These are phyloP conservation scores for Darksidea phi DNA, from an alignment of 495 filamentous ascomycete species.

Conservation along the genomic window DNA sequence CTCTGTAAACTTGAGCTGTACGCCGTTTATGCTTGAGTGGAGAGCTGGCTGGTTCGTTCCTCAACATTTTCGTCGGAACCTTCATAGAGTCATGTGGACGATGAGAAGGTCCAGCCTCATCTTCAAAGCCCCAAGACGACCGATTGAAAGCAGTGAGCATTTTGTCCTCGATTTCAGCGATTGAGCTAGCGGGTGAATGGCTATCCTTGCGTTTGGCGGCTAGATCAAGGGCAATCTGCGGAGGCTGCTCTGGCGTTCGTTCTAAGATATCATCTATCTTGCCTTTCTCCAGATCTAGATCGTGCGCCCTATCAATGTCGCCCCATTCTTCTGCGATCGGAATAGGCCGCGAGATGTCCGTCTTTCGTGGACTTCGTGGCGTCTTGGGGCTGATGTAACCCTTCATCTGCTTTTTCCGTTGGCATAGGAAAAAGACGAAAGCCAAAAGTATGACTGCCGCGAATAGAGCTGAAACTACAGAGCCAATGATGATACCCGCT, in stretches of 20 bases:
- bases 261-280: conserved; percentile 10
- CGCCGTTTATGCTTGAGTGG: conserved; percentile 31
- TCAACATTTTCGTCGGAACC: conserved; percentile 40
- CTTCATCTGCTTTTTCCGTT: conserved; percentile 22
- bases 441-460: conserved; percentile 13
- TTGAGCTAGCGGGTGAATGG: conserved; percentile 27
- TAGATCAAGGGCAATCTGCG: conserved; percentile 28
- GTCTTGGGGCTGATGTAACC: conserved; percentile 19
- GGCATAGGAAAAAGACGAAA: conserved; percentile 17
- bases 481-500: conserved; percentile 9
- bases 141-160: conserved; percentile 35
- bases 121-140: conserved; percentile 36
- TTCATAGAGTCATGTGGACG: conserved; percentile 42
- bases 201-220: conserved; percentile 17
- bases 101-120: conserved; percentile 30
- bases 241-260: conserved; percentile 29
- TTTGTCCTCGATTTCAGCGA: conserved; percentile 36
- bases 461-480: conserved; percentile 9
- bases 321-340: conserved; percentile 18
- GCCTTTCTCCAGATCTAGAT: conserved; percentile 38
- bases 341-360: conserved; percentile 38
- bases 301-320: neutral
- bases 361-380: conserved; percentile 27
- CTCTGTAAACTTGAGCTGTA: conserved; percentile 10
- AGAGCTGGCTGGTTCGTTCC: conserved; percentile 27